Conservation (phyloP, 1,139 yeast species). For the Arxiozyma slooffiae region DNA sequence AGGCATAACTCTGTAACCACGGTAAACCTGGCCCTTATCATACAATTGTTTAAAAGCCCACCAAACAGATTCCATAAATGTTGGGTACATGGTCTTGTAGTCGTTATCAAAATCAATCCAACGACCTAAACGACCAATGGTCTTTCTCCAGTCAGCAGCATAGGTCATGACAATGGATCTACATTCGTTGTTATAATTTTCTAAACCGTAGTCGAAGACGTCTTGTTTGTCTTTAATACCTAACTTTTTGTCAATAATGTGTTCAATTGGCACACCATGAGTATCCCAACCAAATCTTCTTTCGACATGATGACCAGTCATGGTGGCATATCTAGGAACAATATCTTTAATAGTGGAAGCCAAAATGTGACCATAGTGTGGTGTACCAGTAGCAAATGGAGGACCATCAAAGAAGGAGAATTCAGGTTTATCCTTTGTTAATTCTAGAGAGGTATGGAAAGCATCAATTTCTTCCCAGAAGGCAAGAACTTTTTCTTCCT, state of each 20-base stretch:
- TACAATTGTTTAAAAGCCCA: constrained; percentile 91
- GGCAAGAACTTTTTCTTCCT: constrained; percentile 71
- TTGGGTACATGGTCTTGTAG: constrained; percentile 91
- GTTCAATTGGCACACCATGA: constrained; percentile 97
- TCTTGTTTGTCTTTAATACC: constrained; percentile 91
- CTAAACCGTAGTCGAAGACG: constrained; percentile 88
- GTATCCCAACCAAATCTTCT: constrained; percentile 99
- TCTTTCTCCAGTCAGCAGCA: constrained; percentile 87
- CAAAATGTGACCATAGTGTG: constrained; percentile 95
- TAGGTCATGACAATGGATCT: constrained; percentile 95
- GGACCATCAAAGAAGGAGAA: constrained; percentile 98
- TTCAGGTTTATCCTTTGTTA: constrained; percentile 76
- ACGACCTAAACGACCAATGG: constrained; percentile 89
- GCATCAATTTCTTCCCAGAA: constrained; percentile 90
- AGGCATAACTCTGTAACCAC: constrained; percentile 97
- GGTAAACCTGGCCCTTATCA: constrained; percentile 78
- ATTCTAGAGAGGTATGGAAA: constrained; percentile 73
- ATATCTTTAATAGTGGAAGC: constrained; percentile 96
- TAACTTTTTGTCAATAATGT: constrained; percentile 93
- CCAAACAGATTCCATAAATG: constrained; percentile 97
- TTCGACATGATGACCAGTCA: constrained; percentile 93
- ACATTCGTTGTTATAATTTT: constrained; percentile 87
- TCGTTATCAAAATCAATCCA: constrained; percentile 99
- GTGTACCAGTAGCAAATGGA: constrained; percentile 98
- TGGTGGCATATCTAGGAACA: constrained; percentile 93